Base-by-base conservation (phyloP, 345 rosid genomes). In the Linum tenue region DNA sequence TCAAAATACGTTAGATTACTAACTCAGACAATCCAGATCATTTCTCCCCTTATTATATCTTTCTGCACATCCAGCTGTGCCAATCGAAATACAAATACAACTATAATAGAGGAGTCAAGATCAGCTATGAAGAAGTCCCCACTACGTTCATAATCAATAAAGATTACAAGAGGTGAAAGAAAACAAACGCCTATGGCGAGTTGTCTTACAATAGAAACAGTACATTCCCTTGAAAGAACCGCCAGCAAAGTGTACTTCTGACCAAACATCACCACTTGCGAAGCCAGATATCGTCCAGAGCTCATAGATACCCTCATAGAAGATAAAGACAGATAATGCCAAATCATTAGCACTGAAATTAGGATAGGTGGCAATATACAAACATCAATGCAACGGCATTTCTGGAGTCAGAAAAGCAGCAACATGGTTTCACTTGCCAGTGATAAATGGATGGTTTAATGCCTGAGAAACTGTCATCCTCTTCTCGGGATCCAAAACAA, bases 351-450 rank as follows among this genome's bases (percentile, higher is more conserved):
- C 86, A 69, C 75, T 85, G 80, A 77, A 73, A 77, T 70, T 77
- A 63, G 70, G 72, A 82, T 84, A 82, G 80, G 76, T 78, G 78
- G 79, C 71, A 86, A 81, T 78, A 75, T 73, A 82, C 82, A 79
- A 72, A 78, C 77, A 84, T 84, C 84, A 83, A 81, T 38, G 73
- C 85, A 90, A 84, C 90, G 77, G 80, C 88, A 76, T 76, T 81
- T 85, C 86, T 80, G 82, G 82, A 84, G 87, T 80, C 84, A 86
- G 81, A 85, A 79, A 79, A 82, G 68, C 92, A 79, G 81, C 85
- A 84, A 83, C 88, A 72, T 73, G 64, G 79, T 84, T 48, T 95
- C 99, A 95, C 97, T 95, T 95, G 99, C 99, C 97, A 81, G 91
- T 89, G 95, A 95, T 89, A 87, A 89, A 95, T 73, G 98, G 96